Evolutionary conservation across 1,284 basidiomycete species (phyloP).

Genomic region (Amylostereum areolatum): DNA sequence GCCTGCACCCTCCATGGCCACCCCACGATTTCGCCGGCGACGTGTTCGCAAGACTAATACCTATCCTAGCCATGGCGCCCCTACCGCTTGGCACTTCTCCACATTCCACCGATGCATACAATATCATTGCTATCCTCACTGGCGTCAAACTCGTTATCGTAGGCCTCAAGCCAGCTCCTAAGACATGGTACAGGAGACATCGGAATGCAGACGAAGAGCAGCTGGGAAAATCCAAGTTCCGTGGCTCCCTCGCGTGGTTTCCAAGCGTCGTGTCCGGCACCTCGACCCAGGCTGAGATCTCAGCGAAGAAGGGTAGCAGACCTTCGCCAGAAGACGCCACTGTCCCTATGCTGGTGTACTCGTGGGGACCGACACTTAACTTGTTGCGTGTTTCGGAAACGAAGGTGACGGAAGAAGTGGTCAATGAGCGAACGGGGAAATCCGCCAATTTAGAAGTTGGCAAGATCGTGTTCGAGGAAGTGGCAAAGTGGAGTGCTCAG

Average conservation of each 20-base stretch:
- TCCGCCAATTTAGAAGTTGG: conserved; percentile 53
- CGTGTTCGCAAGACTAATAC: conserved; percentile 42
- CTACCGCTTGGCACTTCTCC: conserved; percentile 76
- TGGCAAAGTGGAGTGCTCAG: conserved; percentile 47
- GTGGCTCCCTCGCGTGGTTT: conserved; percentile 75
- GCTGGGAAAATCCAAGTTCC: conserved; percentile 38
- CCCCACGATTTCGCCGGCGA: conserved; percentile 22
- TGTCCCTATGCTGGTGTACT: conserved; percentile 72
- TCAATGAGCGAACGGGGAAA: conserved; percentile 57
- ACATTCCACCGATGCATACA: conserved; percentile 81
- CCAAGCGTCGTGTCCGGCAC: conserved; percentile 41
- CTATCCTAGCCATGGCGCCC: conserved; percentile 74
- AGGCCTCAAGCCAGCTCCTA: conserved; percentile 85
- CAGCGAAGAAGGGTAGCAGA: conserved; percentile 25
- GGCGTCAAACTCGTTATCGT: conserved; percentile 90
- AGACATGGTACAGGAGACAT: conserved; percentile 87
- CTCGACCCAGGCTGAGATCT: conserved; percentile 11
- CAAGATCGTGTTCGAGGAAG: conserved; percentile 52
- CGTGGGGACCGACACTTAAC: conserved; percentile 70
- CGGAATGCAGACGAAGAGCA: conserved; percentile 47
- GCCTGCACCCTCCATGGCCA: conserved; percentile 3
- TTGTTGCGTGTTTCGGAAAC: conserved; percentile 65
- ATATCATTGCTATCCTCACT: conserved; percentile 84
- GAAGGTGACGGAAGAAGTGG: conserved; percentile 42
- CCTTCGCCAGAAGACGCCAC: conserved; percentile 11